These are phyloP conservation scores for Didymellaceae sp. DNA, from an alignment of 2,329 filamentous ascomycete species.

Conservation along the genomic window DNA sequence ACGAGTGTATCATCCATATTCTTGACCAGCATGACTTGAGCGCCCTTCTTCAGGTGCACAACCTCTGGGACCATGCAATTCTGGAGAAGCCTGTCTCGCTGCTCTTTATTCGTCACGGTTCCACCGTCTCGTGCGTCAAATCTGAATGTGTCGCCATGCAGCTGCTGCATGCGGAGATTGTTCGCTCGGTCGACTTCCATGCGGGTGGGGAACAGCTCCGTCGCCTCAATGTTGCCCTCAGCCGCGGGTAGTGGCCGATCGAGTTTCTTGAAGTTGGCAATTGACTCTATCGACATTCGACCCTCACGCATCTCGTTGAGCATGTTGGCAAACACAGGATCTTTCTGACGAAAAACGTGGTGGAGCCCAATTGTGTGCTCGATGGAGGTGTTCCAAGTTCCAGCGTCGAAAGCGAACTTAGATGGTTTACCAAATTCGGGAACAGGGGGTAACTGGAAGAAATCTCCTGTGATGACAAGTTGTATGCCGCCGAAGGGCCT, in stretches of 20 bases:
- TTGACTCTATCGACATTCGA: conserved; percentile 75
- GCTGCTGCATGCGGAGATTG: conserved; percentile 70
- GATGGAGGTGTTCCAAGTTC: conserved; percentile 90
- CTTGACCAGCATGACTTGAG: conserved; percentile 99
- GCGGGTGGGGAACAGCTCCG: conserved; percentile 92
- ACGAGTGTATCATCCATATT: conserved; percentile 94
- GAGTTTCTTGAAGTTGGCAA: conserved; percentile 76
- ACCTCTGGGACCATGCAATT: conserved; percentile 92
- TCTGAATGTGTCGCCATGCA: conserved; percentile 70
- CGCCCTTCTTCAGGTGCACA: conserved; percentile 84
- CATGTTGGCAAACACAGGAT: conserved; percentile 89
- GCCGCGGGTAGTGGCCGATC: conserved; percentile 67
- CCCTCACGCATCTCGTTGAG: conserved; percentile 97
- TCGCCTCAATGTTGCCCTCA: conserved; percentile 80
- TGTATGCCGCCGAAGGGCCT: conserved; percentile 96
- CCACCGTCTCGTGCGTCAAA: conserved; percentile 81
- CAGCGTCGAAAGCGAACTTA: conserved; percentile 92
- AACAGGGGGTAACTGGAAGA: conserved; percentile 95
- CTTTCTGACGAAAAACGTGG: conserved; percentile 94
- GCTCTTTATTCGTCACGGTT: conserved; percentile 65
- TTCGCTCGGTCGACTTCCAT: conserved; percentile 90
- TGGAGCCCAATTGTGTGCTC: conserved; percentile 95
- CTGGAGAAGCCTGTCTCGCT: conserved; percentile 77
- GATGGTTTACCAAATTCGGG: conserved; percentile 75
- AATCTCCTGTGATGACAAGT: conserved; percentile 93